These are phyloP conservation scores for Apostasia ramifera DNA, from an alignment of 106 monocot species.

Conservation along the genomic window DNA sequence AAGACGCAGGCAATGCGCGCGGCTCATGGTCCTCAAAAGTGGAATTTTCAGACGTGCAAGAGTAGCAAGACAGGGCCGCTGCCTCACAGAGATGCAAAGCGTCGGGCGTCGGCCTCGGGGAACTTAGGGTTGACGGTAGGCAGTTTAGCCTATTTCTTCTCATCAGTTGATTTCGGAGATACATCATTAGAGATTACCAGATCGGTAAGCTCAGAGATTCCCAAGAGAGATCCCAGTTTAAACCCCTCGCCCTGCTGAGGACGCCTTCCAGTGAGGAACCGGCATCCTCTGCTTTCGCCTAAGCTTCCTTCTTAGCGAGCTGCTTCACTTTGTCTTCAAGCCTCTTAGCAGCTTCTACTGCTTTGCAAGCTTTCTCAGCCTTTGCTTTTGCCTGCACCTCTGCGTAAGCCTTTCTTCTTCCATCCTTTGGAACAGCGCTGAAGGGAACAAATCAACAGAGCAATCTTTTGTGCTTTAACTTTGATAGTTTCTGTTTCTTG, in stretches of 20 bases:
- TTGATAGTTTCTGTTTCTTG: no score
- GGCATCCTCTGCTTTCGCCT: slow-evolving; percentile 29
- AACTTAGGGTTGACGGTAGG: slow-evolving; percentile 26
- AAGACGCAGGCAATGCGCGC: no score
- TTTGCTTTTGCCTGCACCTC: slow-evolving; percentile 58
- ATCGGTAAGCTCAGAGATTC: slow-evolving; percentile 55
- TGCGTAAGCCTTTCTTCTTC: slow-evolving; percentile 67
- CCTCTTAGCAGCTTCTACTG: slow-evolving; percentile 37
- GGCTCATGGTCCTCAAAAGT: no score
- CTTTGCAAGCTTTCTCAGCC: slow-evolving; percentile 51
- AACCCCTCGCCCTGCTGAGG: slow-evolving; percentile 39
- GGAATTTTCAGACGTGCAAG: no score
- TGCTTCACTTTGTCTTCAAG: slow-evolving; percentile 37
- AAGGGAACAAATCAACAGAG: not conserved
- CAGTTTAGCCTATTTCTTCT: slow-evolving; percentile 30
- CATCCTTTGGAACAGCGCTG: slow-evolving; percentile 85
- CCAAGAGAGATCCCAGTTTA: slow-evolving; percentile 56
- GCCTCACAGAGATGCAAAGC: no score
- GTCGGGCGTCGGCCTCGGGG: no score
- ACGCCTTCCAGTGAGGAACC: slow-evolving; percentile 42
- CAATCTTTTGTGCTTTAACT: no score
- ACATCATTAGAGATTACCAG: slow-evolving; percentile 20
- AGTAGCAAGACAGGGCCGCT: no score
- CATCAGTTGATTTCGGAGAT: slow-evolving; percentile 14
- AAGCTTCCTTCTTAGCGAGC: slow-evolving; percentile 27